A percentile compares a stretch with the other conserved stretches of the same genome.
These are phyloP conservation scores for Brassica rapa DNA, from an alignment of 345 rosid species.

Conservation along the genomic window DNA sequence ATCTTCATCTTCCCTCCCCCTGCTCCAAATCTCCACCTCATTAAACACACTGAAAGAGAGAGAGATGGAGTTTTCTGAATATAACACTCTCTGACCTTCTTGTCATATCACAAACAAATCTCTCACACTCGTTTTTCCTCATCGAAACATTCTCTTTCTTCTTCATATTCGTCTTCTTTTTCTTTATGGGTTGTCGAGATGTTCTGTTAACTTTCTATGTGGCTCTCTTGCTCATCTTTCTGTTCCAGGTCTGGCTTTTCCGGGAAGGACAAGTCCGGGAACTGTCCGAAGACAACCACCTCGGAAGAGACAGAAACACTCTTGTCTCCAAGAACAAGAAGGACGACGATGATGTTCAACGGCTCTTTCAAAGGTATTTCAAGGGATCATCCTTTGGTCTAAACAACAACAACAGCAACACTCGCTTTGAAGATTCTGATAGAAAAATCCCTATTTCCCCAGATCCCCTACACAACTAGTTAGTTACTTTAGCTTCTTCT, in stretches of 20 bases:
- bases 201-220: conserved; percentile 30
- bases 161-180: background rate
- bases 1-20: conserved; percentile 19
- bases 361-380: conserved; percentile 35
- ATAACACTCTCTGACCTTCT: conserved; percentile 30
- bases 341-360: conserved; percentile 31
- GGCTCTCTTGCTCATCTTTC: conserved; percentile 32
- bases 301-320: conserved; percentile 2
- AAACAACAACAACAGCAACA: background rate
- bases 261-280: conserved; percentile 21
- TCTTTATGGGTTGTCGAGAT: conserved; percentile 35
- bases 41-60: conserved; percentile 3
- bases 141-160: conserved; percentile 8
- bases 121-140: conserved; percentile 13
- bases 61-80: conserved; percentile 15
- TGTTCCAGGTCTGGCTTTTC: conserved; percentile 40
- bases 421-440: conserved; percentile 54
- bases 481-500: conserved; percentile 6
- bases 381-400: conserved; percentile 47
- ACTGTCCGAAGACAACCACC: conserved; percentile 26
- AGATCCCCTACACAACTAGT: conserved; percentile 86
- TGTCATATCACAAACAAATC: conserved; percentile 15
- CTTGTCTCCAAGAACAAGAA: conserved; percentile 22
- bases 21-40: conserved; percentile 28
- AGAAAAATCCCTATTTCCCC: conserved; percentile 84